phyloP scores from a whole-genome alignment of 176 grass and related monocot species.

The Juncus inflexus region DNA sequence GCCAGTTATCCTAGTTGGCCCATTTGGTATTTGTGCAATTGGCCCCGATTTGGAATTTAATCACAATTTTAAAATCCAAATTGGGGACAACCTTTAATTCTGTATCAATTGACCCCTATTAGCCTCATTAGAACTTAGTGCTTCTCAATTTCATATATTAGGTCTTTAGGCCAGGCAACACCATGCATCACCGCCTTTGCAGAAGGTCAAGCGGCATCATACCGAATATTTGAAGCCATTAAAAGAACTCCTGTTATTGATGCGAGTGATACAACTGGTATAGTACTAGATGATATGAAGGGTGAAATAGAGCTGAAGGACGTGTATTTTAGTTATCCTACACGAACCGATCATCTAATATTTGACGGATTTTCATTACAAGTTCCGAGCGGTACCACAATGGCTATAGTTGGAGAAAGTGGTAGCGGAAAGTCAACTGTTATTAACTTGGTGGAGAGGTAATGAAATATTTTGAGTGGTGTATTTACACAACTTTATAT shows the following conservation, averaged over 20 bases:
- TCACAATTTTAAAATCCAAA: too few species aligned
- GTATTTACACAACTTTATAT: not conserved
- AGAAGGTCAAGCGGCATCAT: constrained; percentile 72
- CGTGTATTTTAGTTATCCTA: constrained; percentile 75
- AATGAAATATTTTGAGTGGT: not conserved
- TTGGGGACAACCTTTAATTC: too few species aligned
- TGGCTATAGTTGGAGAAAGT: constrained; percentile 88
- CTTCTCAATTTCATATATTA: constrained; percentile 14
- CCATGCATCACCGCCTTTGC: constrained; percentile 76
- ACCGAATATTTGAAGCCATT: constrained; percentile 77
- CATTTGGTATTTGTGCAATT: too few species aligned
- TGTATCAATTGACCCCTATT: too few species aligned
- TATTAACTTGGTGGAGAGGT: constrained; percentile 57
- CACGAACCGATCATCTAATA: constrained; percentile 52
- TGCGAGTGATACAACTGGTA: constrained; percentile 40
- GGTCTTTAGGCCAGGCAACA: constrained; percentile 70
- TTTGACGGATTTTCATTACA: constrained; percentile 67
- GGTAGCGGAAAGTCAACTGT: constrained; percentile 88
- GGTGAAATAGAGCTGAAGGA: constrained; percentile 77
- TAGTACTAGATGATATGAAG: constrained; percentile 57
- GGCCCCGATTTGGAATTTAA: too few species aligned
- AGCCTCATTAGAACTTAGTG: too few species aligned
- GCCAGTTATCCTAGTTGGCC: too few species aligned
- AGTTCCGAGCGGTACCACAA: constrained; percentile 51
- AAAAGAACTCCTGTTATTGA: constrained; percentile 69